These are phyloP conservation scores for Eucalyptus curtisii DNA, from an alignment of 345 rosid genomes.

Conservation along the genomic window DNA sequence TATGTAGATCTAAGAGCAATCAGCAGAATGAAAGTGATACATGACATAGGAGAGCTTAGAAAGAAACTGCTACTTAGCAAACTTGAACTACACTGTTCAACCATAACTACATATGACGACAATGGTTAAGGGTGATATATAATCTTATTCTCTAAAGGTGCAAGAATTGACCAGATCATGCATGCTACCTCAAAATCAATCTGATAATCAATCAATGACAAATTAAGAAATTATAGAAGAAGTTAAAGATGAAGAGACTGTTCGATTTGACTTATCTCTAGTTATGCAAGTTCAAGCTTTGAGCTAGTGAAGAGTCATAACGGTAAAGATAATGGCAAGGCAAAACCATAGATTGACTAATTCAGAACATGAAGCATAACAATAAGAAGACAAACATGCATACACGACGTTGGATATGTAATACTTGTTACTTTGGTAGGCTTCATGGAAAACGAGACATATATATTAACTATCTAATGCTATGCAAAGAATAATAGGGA, in stretches of 20 bases:
- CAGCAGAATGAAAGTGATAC: neutral
- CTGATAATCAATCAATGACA: neutral
- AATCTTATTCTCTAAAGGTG: neutral
- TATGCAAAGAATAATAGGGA: neutral
- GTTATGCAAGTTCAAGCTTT: neutral
- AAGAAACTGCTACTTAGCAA: neutral
- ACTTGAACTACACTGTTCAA: neutral
- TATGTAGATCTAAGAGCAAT: neutral
- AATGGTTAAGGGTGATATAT: neutral
- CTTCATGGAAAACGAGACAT: neutral
- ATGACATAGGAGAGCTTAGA: neutral
- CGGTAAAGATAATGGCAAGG: neutral
- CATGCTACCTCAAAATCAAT: neutral
- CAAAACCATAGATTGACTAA: neutral
- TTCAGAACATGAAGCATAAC: neutral
- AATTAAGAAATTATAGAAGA: neutral
- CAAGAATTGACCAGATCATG: neutral
- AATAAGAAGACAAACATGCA: neutral
- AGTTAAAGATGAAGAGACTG: neutral
- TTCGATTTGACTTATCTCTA: neutral
- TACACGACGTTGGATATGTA: neutral
- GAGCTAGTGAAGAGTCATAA: neutral
- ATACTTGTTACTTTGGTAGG: neutral
- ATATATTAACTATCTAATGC: neutral
- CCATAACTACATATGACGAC: neutral